Evolutionary conservation across 441 rosid species (phyloP).

Genomic region (Populus hybrid): DNA sequence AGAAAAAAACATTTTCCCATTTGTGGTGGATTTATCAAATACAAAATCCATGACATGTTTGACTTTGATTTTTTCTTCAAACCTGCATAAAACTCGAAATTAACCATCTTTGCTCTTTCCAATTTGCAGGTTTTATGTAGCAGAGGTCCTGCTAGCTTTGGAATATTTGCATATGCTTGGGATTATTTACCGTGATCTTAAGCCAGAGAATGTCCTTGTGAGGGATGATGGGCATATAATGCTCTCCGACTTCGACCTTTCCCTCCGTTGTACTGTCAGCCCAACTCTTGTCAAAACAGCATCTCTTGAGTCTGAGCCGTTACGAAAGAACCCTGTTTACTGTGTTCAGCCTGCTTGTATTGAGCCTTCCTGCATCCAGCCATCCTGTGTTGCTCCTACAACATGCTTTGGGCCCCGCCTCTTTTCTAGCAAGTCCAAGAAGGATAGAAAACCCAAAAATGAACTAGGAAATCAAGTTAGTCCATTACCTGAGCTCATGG

Average conservation of each 20-base stretch:
- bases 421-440: constrained; percentile 78
- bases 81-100: constrained; percentile 7
- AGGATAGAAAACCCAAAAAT: constrained; percentile 65
- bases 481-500: constrained; percentile 79
- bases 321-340: constrained; percentile 62
- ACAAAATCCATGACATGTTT: neutral
- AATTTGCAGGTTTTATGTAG: constrained; percentile 72
- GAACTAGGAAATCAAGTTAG: constrained; percentile 78
- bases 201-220: constrained; percentile 91
- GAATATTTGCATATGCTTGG: constrained; percentile 96
- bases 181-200: constrained; percentile 82
- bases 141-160: constrained; percentile 77
- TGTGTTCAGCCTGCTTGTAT: constrained; percentile 88
- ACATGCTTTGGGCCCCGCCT: constrained; percentile 82
- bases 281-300: constrained; percentile 79
- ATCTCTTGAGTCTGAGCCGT: constrained; percentile 64
- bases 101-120: constrained; percentile 9
- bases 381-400: constrained; percentile 73
- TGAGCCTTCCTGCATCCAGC: constrained; percentile 91
- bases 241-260: constrained; percentile 93
- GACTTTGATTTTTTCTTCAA: neutral
- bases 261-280: constrained; percentile 78
- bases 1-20: neutral
- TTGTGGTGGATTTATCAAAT: neutral
- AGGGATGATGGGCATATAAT: constrained; percentile 94